Percentiles rank a stretch among this genome's conserved stretches.
These are phyloP conservation scores for Colletotrichum simmondsii DNA, from an alignment of 2,329 filamentous ascomycete genomes.

Conservation along the genomic window DNA sequence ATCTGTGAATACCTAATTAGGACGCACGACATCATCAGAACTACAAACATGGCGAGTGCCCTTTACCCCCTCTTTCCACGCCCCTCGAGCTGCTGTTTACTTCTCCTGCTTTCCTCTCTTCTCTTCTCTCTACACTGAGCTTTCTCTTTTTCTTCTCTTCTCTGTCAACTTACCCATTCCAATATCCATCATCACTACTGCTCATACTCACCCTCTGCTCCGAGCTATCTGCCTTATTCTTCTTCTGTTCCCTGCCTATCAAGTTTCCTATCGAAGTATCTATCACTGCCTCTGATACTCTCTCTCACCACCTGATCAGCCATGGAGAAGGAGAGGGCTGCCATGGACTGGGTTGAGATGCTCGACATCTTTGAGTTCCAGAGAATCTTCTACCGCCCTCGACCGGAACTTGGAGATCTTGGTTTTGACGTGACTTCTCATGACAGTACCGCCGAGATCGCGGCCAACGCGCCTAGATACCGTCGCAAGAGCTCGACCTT, in stretches of 20 bases:
- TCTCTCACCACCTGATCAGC: not conserved
- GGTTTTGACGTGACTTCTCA: conserved; percentile 41
- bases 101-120: not conserved
- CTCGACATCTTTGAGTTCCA: not conserved
- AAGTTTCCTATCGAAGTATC: not conserved
- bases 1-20: not conserved
- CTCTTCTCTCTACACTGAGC: not conserved
- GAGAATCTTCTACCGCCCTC: not conserved
- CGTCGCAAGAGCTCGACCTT: conserved; percentile 94
- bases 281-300: not conserved
- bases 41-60: not conserved
- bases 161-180: not conserved
- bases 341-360: not conserved
- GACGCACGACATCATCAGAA: not conserved
- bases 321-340: not conserved
- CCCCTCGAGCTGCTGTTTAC: not conserved
- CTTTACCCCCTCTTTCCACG: not conserved
- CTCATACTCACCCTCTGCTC: not conserved
- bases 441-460: conserved; percentile 86
- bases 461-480: conserved; percentile 89
- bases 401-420: conserved; percentile 34
- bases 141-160: not conserved
- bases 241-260: not conserved
- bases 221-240: not conserved
- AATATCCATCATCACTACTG: not conserved